Conservation (phyloP, 805 yeast species). For the Candida berthetii region DNA sequence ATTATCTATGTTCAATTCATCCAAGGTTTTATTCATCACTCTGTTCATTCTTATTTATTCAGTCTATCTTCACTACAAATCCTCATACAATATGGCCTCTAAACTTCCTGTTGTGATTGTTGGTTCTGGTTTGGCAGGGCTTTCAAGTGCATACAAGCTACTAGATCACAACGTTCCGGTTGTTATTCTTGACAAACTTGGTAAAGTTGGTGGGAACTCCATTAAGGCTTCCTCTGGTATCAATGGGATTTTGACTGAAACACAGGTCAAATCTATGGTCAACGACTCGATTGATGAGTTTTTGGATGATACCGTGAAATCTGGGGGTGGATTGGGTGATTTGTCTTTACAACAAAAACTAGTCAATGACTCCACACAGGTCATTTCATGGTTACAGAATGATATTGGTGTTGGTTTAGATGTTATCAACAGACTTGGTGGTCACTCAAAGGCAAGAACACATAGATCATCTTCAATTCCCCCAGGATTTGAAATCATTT, state of each 20-base stretch:
- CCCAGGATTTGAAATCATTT: constrained; percentile 54
- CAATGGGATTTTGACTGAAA: constrained; percentile 63
- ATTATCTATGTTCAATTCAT: too few relatives aligned
- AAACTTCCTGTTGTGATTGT: constrained; percentile 42
- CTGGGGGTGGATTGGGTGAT: constrained; percentile 59
- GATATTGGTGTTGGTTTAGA: constrained; percentile 57
- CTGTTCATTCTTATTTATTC: too few relatives aligned
- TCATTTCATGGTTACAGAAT: constrained; percentile 69
- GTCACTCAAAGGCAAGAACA: constrained; percentile 76
- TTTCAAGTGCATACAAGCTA: constrained; percentile 60
- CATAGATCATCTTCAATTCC: constrained; percentile 66
- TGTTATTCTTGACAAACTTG: constrained; percentile 41
- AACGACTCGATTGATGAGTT: constrained; percentile 55
- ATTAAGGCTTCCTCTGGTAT: constrained; percentile 59
- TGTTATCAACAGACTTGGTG: constrained; percentile 72
- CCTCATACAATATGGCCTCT: neutral
- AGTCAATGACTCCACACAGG: constrained; percentile 55
- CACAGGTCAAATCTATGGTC: constrained; percentile 45
- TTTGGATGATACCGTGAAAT: constrained; percentile 57
- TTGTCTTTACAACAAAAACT: constrained; percentile 52
- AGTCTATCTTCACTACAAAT: neutral
- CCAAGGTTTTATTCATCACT: too few relatives aligned
- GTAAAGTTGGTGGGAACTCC: constrained; percentile 51
- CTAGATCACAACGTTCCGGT: constrained; percentile 33
- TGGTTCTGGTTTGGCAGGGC: constrained; percentile 79